Conservation (phyloP, 2,329 filamentous ascomycete genomes). For the Trichoderma endophyticum region DNA sequence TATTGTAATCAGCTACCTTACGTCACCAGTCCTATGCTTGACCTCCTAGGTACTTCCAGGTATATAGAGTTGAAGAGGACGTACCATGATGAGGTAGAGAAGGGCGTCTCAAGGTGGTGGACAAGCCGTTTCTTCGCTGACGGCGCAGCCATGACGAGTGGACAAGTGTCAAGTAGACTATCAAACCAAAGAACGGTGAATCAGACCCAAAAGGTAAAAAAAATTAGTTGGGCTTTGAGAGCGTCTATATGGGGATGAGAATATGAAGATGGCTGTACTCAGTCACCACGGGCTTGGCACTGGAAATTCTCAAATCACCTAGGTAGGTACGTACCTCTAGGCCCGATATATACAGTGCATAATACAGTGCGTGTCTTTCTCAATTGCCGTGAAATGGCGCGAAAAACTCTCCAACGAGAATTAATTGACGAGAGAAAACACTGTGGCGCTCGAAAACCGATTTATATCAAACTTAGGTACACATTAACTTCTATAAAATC, state of each 20-base stretch:
- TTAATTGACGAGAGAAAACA: not conserved
- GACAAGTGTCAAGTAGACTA: not conserved
- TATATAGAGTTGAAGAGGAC: not conserved
- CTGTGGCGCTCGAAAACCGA: not conserved
- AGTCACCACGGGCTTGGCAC: not conserved
- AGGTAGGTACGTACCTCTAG: not conserved
- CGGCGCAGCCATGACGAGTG: slow-evolving; percentile 16
- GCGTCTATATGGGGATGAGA: not conserved
- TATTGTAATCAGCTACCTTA: slow-evolving; percentile 30
- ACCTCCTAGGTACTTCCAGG: not conserved
- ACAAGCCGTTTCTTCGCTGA: slow-evolving; percentile 52
- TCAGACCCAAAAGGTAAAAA: not conserved
- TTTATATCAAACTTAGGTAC: not conserved
- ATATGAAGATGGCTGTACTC: not conserved
- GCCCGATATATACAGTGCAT: not conserved
- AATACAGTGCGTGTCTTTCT: not conserved
- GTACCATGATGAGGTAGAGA: slow-evolving; percentile 59
- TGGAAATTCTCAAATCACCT: not conserved
- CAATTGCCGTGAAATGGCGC: not conserved
- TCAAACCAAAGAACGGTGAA: not conserved
- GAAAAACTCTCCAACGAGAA: not conserved
- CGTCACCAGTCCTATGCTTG: not conserved
- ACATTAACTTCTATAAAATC: not conserved
- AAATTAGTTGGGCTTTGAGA: not conserved
- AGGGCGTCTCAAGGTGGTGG: slow-evolving; percentile 65